Evolutionary conservation across 495 filamentous ascomycete species (phyloP), one percentile per base, ranked within the genome.

Genomic region (Tricharina praecox): DNA sequence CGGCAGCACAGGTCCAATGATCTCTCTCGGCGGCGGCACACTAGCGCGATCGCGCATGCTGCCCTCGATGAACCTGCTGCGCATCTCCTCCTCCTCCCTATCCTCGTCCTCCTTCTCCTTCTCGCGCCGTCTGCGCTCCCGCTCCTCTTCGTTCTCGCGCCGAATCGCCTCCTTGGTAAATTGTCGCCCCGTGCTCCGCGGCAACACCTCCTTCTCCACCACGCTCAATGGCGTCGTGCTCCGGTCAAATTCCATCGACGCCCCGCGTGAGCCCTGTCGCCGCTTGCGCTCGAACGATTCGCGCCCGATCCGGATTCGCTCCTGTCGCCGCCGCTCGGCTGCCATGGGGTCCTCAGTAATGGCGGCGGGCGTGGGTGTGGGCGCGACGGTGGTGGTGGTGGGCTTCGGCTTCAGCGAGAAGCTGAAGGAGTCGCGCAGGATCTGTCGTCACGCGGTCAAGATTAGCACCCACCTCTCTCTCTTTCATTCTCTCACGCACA

Each of bases 61-160:
- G 18, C 56, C 56, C 49, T 59, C 56, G 25, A 59, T 58, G 28
- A 59, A 59, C 21, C 56, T 50, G 21, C 55, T 58, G 13, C 23
- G 33, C 10, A 46, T 11, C 19, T 46, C 20, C 39, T 4, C 39
- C 24, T 43, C 8, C 25, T 20, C 25, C 30, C n/a, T 25, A n/a
- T 26, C 7, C 19, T 21, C 8, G 13, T 21, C 7, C 16, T 39
- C 36, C n/a, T n/a, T n/a, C n/a, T n/a, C 10, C 48, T 58, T 48
- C 54, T 47, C 47, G 47, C 51, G 49, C 49, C 58, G 19, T 51
- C 53, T 46, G 50, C 54, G 16, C 55, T 47, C 20, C 50, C 55
- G 23, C 53, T 55, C 38, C 46, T 55, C 16, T 49, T 53, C 46
- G 47, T 39, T 33, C 32, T 59, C 56, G 34, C 48, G 37, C 20